Percentiles rank a stretch among this genome's conserved stretches.
phyloP scores from a whole-genome alignment of 2,329 filamentous ascomycete genomes.

The Claviceps sorghi region DNA sequence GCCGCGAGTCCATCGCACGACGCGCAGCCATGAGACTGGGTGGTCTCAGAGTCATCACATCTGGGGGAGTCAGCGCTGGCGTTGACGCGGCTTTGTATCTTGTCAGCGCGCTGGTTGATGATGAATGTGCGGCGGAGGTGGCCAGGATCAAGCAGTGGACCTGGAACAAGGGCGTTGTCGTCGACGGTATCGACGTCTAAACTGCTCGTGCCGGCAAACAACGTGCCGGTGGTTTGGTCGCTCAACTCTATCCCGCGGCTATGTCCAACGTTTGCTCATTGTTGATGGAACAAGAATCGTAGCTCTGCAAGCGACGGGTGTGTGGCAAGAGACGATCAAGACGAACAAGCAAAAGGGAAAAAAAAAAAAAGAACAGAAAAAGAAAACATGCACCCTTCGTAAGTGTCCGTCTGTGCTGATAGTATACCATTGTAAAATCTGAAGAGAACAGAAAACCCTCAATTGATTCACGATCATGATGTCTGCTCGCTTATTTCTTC shows the following conservation, averaged over 20 bases:
- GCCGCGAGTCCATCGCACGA: constrained; percentile 67
- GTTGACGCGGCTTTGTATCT: constrained; percentile 76
- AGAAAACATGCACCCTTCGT: neutral
- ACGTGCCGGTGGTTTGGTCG: constrained; percentile 5
- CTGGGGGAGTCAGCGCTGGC: constrained; percentile 64
- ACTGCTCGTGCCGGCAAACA: constrained; percentile 12
- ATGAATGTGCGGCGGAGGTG: constrained; percentile 62
- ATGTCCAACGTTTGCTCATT: neutral
- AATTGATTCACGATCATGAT: neutral
- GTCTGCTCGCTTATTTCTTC: neutral
- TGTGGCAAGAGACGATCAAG: neutral
- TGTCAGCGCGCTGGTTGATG: constrained; percentile 66
- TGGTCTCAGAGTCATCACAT: constrained; percentile 60
- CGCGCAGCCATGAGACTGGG: constrained; percentile 61
- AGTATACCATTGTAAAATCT: constrained; percentile 2
- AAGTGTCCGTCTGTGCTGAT: neutral
- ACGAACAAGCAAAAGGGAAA: neutral
- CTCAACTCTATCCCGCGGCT: neutral
- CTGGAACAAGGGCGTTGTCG: constrained; percentile 75
- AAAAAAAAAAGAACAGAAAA: too few relatives aligned
- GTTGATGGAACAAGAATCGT: neutral
- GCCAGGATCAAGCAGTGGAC: constrained; percentile 64
- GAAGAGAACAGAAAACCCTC: constrained; percentile 1
- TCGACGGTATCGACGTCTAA: constrained; percentile 71
- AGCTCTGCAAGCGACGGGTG: neutral